Base-by-base conservation (phyloP, 768 basidiomycete species). In the Leccinum obscurum region DNA sequence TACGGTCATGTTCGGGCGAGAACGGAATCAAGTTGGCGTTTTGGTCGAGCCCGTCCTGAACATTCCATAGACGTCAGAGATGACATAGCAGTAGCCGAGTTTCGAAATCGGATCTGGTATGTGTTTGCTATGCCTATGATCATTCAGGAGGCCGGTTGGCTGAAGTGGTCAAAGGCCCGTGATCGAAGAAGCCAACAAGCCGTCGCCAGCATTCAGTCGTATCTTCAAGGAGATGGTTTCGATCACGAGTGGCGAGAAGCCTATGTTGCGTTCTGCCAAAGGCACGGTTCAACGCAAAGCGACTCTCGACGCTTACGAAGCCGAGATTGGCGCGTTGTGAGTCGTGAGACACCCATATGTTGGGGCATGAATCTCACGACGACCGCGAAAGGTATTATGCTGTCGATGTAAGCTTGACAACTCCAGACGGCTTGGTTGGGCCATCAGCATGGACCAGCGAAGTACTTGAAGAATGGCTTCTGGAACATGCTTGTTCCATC, bases 171-270 rank as follows among this genome's bases (percentile, higher is more conserved):
- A 35, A 44, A 81, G 78, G 76, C 72, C 77, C 0, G 54, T 63
- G 24, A 75, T 83, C 0, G 79, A 80, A 26, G 76, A 80, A 44
- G 81, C 80, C 1, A 83, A 82, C 52, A 68, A 64, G 11, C 57
- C 64, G 2, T 73, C 80, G 0, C 81, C 81, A 0, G 70, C 76
- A 0, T 80, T 77, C 61, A 79, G 78, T 56, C 72, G 77, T 9
- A 75, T 82, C 6, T 81, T 79, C 69, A 81, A 81, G 67, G 80
- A 85, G 64, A 80, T 84, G 83, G 81, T 85, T 50, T 39, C 84
- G 17, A 64, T 84, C 9, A 71, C 81, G 1, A 66, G 68, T 2
- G 39, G 71, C 14, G 70, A 67, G 1, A 81, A 80, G 62, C 84
- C 83, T 0, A 64, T 85, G 51, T 68, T 75, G 7, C 76, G 78